phyloP scores from a whole-genome alignment of 257 asterid genomes.

The Penstemon davidsonii region DNA sequence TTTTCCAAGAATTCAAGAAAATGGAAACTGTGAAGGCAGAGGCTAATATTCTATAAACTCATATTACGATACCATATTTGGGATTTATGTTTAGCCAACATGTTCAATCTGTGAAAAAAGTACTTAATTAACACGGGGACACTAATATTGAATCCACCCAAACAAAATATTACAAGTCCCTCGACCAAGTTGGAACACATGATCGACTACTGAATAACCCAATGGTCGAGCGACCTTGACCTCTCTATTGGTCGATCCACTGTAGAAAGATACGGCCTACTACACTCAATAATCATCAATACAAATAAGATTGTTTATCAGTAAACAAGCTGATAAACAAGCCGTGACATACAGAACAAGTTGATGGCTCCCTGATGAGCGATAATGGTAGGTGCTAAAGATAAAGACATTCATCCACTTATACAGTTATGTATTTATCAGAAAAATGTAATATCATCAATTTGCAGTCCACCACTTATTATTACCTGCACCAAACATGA shows the following conservation, averaged over 20 bases:
- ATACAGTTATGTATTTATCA: slow-evolving; percentile 17
- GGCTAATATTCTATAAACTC: not conserved
- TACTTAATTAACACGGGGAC: too few relatives aligned
- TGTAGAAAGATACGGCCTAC: not conserved
- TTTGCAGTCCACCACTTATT: slow-evolving; percentile 26
- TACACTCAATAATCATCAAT: not conserved
- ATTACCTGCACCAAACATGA: slow-evolving; percentile 23
- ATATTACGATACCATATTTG: not conserved
- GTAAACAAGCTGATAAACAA: not conserved
- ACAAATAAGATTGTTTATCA: not conserved
- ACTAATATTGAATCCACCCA: too few relatives aligned
- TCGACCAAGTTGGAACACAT: too few relatives aligned
- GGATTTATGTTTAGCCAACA: not conserved
- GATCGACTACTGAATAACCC: too few relatives aligned
- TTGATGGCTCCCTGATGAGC: not conserved
- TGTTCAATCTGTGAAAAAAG: slow-evolving; percentile 1
- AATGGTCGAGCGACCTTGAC: too few relatives aligned
- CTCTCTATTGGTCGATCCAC: too few relatives aligned
- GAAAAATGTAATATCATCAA: not conserved
- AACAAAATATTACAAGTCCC: too few relatives aligned
- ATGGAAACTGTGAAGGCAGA: not conserved
- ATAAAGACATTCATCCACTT: slow-evolving; percentile 24
- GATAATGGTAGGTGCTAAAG: not conserved
- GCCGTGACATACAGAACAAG: slow-evolving; percentile 11
- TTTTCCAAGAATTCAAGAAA: not conserved